Evolutionary conservation across 2,329 filamentous ascomycete genomes (phyloP).

Genomic region (Trichophyton simii): DNA sequence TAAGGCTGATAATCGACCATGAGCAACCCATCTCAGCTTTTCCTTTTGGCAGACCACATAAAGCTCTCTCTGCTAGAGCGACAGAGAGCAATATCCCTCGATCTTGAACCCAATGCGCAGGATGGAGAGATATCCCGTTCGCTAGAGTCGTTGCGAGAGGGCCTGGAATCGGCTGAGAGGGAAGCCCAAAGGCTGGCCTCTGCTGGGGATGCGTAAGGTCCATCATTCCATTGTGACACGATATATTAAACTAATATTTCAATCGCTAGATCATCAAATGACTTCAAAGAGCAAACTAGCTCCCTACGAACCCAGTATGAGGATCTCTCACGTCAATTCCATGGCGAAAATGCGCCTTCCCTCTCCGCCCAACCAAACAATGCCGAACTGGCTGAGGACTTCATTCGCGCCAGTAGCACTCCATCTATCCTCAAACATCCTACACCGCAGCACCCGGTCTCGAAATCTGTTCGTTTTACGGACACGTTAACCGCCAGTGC

Average conservation of each 20-base stretch:
- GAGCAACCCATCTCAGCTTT: constrained; percentile 58
- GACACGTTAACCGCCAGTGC: constrained; percentile 39
- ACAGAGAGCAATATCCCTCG: constrained; percentile 68
- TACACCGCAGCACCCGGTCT: constrained; percentile 31
- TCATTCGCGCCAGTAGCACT: constrained; percentile 45
- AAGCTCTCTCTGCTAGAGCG: constrained; percentile 90
- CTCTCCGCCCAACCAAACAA: not conserved
- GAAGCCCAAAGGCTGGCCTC: constrained; percentile 54
- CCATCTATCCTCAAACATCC: constrained; percentile 33
- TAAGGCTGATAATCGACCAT: constrained; percentile 19
- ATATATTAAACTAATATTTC: not conserved
- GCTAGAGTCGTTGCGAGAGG: constrained; percentile 71
- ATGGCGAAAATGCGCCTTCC: constrained; percentile 41
- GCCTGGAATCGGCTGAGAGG: constrained; percentile 56
- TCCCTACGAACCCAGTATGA: constrained; percentile 60
- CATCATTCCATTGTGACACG: not conserved
- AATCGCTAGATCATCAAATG: constrained; percentile 27
- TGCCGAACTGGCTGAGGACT: constrained; percentile 41
- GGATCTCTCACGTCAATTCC: constrained; percentile 69
- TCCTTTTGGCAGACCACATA: constrained; percentile 89
- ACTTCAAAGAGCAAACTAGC: constrained; percentile 52
- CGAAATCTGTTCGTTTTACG: constrained; percentile 78
- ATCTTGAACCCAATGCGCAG: constrained; percentile 65
- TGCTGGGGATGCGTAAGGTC: constrained; percentile 46
- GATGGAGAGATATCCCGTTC: constrained; percentile 83